Conservation (phyloP, 441 rosid species). For the Adansonia madagascariensis region DNA sequence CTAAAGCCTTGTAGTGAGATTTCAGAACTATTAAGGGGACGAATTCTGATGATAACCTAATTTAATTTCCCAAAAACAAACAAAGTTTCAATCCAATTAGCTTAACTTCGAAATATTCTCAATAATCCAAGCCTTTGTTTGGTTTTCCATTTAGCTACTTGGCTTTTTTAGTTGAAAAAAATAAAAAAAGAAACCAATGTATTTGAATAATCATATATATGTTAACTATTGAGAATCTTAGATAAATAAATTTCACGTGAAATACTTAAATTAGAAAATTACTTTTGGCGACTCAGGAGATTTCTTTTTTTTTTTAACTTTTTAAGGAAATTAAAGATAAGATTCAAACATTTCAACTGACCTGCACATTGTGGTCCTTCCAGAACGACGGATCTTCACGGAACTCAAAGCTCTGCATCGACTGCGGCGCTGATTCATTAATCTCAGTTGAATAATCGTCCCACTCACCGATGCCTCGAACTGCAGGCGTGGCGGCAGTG, state of each 20-base stretch:
- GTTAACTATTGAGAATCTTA: neutral
- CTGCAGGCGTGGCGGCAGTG: slow-evolving; percentile 36
- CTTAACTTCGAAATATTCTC: neutral
- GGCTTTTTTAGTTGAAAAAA: neutral
- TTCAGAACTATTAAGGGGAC: slow-evolving; percentile 86
- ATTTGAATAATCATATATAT: neutral
- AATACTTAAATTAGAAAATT: neutral
- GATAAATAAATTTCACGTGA: neutral
- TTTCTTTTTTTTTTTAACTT: neutral
- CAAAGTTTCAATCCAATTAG: neutral
- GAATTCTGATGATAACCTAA: slow-evolving; percentile 87
- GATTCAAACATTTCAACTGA: slow-evolving; percentile 25
- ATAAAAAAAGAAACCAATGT: neutral
- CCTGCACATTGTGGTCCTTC: slow-evolving; percentile 98
- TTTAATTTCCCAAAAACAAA: slow-evolving; percentile 21
- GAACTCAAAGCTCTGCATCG: slow-evolving; percentile 67
- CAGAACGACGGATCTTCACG: slow-evolving; percentile 91
- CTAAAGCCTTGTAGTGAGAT: slow-evolving; percentile 74
- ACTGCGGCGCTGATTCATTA: slow-evolving; percentile 35
- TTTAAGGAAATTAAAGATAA: neutral
- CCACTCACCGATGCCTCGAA: slow-evolving; percentile 41
- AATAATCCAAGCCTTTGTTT: neutral
- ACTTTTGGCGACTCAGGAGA: neutral
- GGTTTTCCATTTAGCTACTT: neutral
- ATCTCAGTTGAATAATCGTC: slow-evolving; percentile 45